Conservation (phyloP, 202 grass and related monocot species). For the Hordeum pubiflorum region DNA sequence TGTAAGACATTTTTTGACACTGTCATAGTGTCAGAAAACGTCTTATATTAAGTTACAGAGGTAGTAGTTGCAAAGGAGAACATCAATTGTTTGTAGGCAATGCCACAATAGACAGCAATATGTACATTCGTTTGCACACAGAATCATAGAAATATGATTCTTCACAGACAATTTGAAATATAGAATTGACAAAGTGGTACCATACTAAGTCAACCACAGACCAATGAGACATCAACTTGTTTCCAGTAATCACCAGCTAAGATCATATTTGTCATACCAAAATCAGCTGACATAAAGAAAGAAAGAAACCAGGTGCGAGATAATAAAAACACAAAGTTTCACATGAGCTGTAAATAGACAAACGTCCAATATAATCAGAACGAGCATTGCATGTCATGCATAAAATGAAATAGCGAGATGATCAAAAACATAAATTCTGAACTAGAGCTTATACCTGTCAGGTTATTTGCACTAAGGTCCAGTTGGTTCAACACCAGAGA, state of each 20-base stretch:
- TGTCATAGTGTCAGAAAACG: no score
- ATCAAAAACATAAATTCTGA: not conserved
- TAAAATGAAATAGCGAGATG: not conserved
- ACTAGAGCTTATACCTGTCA: conserved; percentile 55
- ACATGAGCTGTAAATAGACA: not conserved
- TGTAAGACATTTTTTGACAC: no score
- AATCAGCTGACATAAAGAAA: not conserved
- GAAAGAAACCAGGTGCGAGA: not conserved
- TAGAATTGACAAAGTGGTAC: not conserved
- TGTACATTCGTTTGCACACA: not conserved
- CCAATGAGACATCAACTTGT: not conserved
- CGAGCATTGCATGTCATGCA: conserved; percentile 4
- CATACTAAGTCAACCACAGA: not conserved
- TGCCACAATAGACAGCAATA: not conserved
- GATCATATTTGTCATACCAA: not conserved
- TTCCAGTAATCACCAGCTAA: not conserved
- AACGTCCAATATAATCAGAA: not conserved
- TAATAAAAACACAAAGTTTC: not conserved
- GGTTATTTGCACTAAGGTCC: conserved; percentile 89
- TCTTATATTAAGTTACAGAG: no score
- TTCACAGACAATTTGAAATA: not conserved
- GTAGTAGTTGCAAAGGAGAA: not conserved
- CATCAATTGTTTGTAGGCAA: not conserved
- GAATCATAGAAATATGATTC: not conserved
- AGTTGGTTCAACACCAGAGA: conserved; percentile 82